phyloP scores from a whole-genome alignment of 495 filamentous ascomycete species.

The Penicillium odoratum region DNA sequence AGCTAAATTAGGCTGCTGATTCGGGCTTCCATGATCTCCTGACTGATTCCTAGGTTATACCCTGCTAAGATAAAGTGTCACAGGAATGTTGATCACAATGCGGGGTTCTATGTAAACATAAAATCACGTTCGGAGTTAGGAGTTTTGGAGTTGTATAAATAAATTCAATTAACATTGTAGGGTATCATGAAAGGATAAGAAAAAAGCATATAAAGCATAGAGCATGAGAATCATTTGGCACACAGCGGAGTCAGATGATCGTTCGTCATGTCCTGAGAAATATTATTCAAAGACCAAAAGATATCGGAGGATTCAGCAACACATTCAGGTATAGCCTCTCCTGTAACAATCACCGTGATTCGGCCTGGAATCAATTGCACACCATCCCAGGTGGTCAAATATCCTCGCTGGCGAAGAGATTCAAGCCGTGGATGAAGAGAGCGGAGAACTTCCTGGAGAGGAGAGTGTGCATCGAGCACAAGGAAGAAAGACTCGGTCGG shows the following conservation, averaged over 20 bases:
- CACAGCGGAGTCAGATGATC: conserved; percentile 19
- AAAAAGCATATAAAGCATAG: conserved; percentile 5
- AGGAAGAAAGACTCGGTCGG: conserved; percentile 15
- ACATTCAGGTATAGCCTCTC: conserved; percentile 58
- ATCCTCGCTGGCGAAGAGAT: conserved; percentile 56
- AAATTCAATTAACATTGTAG: conserved; percentile 2
- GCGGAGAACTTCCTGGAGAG: conserved; percentile 11
- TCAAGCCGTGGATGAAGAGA: conserved; percentile 46
- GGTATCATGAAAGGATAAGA: conserved; percentile 14
- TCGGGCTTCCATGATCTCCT: conserved; percentile 1
- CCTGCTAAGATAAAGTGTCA: conserved; percentile 9
- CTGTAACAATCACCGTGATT: conserved; percentile 73
- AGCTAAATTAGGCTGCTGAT: conserved; percentile 1
- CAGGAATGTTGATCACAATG: conserved; percentile 1
- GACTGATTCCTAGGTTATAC: not conserved
- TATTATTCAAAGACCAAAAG: conserved; percentile 60
- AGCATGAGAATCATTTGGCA: conserved; percentile 11
- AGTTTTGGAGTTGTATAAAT: not conserved
- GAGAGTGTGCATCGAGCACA: conserved; percentile 17
- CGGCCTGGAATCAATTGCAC: conserved; percentile 45
- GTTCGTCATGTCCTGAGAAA: conserved; percentile 4
- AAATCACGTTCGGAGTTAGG: not conserved
- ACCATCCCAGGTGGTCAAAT: conserved; percentile 58
- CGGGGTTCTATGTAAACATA: not conserved
- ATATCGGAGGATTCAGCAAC: conserved; percentile 51